Conservation (phyloP, 352 stramenopile species). For the Globisporangium nunn region DNA sequence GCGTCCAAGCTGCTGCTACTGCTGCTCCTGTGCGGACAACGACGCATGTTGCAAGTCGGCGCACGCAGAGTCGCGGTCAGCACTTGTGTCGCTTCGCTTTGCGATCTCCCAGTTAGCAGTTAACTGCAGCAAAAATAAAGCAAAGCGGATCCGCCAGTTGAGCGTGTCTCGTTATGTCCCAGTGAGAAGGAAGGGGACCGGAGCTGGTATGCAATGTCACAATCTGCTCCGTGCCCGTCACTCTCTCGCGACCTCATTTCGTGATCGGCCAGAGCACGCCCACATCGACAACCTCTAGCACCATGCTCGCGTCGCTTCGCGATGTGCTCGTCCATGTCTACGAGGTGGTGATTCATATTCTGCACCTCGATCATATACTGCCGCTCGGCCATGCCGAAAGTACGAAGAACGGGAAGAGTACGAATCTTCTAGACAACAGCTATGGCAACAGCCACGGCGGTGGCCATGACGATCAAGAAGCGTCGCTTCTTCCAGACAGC, state of each 20-base stretch:
- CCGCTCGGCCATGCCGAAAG: background rate
- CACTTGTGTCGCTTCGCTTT: background rate
- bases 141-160: background rate
- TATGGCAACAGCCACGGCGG: background rate
- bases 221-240: too few species aligned
- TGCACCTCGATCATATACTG: constrained; percentile 13
- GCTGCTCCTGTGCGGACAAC: background rate
- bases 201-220: background rate
- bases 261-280: background rate
- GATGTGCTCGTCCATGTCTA: constrained; percentile 9
- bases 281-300: background rate
- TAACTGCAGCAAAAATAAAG: background rate
- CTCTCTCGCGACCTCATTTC: background rate
- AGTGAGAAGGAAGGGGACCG: too few species aligned
- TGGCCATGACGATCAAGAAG: constrained; percentile 1
- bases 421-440: background rate
- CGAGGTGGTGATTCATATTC: constrained; percentile 13
- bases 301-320: constrained; percentile 4
- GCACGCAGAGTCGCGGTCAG: background rate
- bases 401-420: background rate
- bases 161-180: background rate
- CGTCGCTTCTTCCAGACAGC: background rate
- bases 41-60: background rate
- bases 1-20: constrained; percentile 16
- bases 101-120: background rate